Conservation (phyloP, 495 filamentous ascomycete species). For the Aspergillus egyptiacus region DNA sequence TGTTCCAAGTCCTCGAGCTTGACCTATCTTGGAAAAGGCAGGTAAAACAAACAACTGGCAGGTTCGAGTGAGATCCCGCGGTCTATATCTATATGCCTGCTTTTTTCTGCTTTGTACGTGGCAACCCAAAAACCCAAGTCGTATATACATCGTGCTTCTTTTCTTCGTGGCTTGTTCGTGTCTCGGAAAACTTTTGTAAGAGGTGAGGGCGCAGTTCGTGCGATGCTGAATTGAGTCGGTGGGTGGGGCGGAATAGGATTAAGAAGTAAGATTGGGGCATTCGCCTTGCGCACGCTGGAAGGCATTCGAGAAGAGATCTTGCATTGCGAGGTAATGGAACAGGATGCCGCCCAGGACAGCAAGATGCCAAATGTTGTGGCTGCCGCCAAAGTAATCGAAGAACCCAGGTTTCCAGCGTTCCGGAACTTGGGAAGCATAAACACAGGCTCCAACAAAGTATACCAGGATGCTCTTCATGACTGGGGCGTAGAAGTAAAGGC, state of each 20-base stretch:
- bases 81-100: background rate
- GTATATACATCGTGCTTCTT: constrained; percentile 3
- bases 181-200: too few species aligned
- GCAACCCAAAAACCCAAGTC: background rate
- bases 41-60: too few species aligned
- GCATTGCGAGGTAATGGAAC: constrained; percentile 95
- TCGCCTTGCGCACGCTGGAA: constrained; percentile 61
- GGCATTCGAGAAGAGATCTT: constrained; percentile 83
- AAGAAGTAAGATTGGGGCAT: constrained; percentile 38
- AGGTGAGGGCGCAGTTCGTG: background rate
- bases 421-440: constrained; percentile 93
- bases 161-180: background rate
- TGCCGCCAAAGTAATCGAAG: constrained; percentile 91
- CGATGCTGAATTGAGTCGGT: background rate
- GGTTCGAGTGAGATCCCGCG: too few species aligned
- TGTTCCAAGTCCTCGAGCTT: background rate
- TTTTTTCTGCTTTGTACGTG: constrained; percentile 2
- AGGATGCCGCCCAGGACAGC: constrained; percentile 95
- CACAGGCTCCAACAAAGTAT: constrained; percentile 74
- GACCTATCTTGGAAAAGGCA: too few species aligned
- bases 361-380: constrained; percentile 96
- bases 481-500: constrained; percentile 82
- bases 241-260: background rate
- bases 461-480: constrained; percentile 78
- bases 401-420: constrained; percentile 87